Evolutionary conservation across 2,329 filamentous ascomycete genomes (phyloP), one percentile per base, ranked within the genome.

Genomic region (Pseudocercospora ulei): DNA sequence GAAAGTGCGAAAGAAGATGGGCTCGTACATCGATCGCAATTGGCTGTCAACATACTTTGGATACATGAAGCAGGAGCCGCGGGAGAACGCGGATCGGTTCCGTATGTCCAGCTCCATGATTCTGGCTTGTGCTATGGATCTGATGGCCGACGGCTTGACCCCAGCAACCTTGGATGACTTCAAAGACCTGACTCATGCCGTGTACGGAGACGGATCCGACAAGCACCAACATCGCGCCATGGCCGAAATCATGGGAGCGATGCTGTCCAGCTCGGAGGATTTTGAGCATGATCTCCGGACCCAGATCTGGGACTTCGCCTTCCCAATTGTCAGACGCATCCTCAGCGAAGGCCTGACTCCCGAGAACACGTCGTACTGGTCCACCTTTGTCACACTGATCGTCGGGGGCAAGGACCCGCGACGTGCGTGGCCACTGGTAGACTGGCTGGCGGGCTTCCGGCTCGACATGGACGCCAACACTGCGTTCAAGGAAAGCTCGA

Each of bases 171-270:
- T 95, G 53, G 78, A 88, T 4, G 90, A 98, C 39, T 78, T 98
- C 59, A 81, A 88, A 56, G 79, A 87, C 51, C 70, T 95, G 44
- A 76, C 82, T 3, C 68, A 73, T 42, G 74, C 76, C 1, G 77
- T 92, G 0, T 96, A 85, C 55, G 88, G 80, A 8, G 88, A 98
- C 60, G 90, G 92, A 6, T 90, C 79, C 53, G 90, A 98, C 59
- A 95, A 95, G 63, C 90, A 98, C 60, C 88, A 98, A 59, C 90
- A 98, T 60, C 82, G 90, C 36, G 90, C 90, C 9, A 94, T 90
- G 2, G 76, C 90, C 0, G 90, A 98, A 63, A 95, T 98, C 39
- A 67, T 98, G 34, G 86, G 83, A 8, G 87, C 84, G 3, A 63
- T 98, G 53, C 69, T 98, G 16, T 77, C 78, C 9, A 84, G 83